Conservation (phyloP, 352 stramenopile genomes). For the Pythium volutum region DNA sequence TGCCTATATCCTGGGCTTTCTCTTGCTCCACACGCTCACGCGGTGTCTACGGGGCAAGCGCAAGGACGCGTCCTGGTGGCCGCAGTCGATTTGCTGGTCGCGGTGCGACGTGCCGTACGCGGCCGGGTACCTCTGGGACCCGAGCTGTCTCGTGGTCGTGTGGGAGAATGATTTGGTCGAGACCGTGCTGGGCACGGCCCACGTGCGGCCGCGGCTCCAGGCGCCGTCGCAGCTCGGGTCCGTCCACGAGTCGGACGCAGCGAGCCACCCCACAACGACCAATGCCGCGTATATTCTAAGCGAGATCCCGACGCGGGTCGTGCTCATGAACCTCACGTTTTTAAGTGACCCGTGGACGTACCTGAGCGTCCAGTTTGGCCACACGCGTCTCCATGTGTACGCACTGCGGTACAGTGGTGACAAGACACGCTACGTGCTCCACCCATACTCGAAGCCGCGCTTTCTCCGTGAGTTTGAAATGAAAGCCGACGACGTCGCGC, state of each 20-base stretch:
- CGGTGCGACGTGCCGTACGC: slow-evolving; percentile 30
- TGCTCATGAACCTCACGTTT: slow-evolving; percentile 32
- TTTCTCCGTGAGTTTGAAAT: slow-evolving; percentile 33
- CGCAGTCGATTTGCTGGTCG: slow-evolving; percentile 21
- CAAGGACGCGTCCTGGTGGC: slow-evolving; percentile 23
- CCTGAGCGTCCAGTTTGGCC: slow-evolving; percentile 23
- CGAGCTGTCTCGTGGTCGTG: slow-evolving; percentile 28
- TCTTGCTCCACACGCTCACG: slow-evolving; percentile 9
- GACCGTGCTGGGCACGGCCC: slow-evolving; percentile 16
- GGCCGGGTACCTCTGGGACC: slow-evolving; percentile 31
- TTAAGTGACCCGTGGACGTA: slow-evolving; percentile 31
- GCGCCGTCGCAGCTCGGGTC: slow-evolving; percentile 18
- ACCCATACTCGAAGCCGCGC: slow-evolving; percentile 26
- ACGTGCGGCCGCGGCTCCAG: slow-evolving; percentile 13
- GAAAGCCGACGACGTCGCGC: slow-evolving; percentile 23
- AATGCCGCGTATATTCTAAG: slow-evolving; percentile 21
- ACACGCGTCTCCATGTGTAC: slow-evolving; percentile 28
- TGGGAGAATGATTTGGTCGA: slow-evolving; percentile 30
- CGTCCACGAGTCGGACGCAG: slow-evolving; percentile 11
- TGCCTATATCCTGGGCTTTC: slow-evolving; percentile 8
- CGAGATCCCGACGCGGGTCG: slow-evolving; percentile 19
- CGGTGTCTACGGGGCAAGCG: slow-evolving; percentile 10
- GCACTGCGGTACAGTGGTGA: slow-evolving; percentile 1
- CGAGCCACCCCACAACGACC: background rate
- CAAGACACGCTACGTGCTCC: slow-evolving; percentile 22